A percentile compares a stretch with the other conserved stretches of the same genome.
phyloP scores from a whole-genome alignment of 768 basidiomycete genomes.

The Agaricus bisporus region DNA sequence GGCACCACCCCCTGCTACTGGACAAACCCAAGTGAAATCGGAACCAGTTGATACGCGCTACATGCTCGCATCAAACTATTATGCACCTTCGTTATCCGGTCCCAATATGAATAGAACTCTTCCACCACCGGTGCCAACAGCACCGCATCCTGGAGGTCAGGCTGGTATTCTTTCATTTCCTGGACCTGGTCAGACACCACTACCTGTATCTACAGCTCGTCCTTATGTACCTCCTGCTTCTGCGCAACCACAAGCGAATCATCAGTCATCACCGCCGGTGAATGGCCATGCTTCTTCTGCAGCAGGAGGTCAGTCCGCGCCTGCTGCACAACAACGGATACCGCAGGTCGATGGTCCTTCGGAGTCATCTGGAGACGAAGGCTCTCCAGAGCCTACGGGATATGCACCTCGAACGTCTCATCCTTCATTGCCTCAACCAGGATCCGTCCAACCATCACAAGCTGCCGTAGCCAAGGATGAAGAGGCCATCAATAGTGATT shows the following conservation, averaged over 20 bases:
- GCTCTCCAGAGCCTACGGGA: constrained; percentile 56
- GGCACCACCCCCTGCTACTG: constrained; percentile 29
- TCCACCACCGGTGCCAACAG: constrained; percentile 31
- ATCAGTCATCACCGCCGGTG: constrained; percentile 8
- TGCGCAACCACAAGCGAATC: background rate
- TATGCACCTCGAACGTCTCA: constrained; percentile 70
- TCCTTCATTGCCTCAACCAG: constrained; percentile 70
- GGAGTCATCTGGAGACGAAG: constrained; percentile 54
- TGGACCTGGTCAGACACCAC: constrained; percentile 23
- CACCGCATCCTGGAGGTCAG: constrained; percentile 51
- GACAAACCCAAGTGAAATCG: constrained; percentile 54
- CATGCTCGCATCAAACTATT: constrained; percentile 37
- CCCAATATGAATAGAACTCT: constrained; percentile 54
- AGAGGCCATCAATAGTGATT: constrained; percentile 93
- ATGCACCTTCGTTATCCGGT: constrained; percentile 54
- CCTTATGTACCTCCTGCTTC: constrained; percentile 8
- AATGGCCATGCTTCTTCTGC: constrained; percentile 12
- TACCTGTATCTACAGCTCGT: constrained; percentile 10
- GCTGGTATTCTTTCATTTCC: constrained; percentile 54
- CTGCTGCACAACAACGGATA: constrained; percentile 35
- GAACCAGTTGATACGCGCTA: constrained; percentile 71
- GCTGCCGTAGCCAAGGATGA: constrained; percentile 35
- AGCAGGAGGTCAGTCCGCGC: constrained; percentile 11
- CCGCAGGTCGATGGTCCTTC: constrained; percentile 84
- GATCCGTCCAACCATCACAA: constrained; percentile 26